These are phyloP conservation scores for Fomitiporia mediterranea DNA, from an alignment of 1,284 basidiomycete species.

Conservation along the genomic window DNA sequence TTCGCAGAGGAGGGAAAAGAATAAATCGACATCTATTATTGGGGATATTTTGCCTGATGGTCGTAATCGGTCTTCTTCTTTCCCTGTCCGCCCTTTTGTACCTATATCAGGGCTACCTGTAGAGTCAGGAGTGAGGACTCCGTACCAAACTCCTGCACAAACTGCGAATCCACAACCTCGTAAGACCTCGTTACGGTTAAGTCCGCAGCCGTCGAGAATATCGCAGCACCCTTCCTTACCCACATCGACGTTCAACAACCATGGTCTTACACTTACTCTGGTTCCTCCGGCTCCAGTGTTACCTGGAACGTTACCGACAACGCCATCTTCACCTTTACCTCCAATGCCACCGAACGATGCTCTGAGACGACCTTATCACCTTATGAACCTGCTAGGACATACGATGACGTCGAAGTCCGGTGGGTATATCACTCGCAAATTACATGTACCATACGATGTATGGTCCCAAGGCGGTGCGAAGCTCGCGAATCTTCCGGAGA, in stretches of 20 bases:
- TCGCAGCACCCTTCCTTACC: constrained; percentile 42
- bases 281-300: constrained; percentile 49
- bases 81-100: constrained; percentile 40
- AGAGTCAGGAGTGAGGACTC: constrained; percentile 34
- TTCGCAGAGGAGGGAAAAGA: constrained; percentile 49
- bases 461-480: constrained; percentile 90
- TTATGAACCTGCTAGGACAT: constrained; percentile 75
- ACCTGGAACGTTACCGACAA: constrained; percentile 56
- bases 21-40: constrained; percentile 36
- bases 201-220: constrained; percentile 44
- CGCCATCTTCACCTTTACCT: constrained; percentile 71
- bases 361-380: constrained; percentile 84
- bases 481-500: constrained; percentile 74
- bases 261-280: constrained; percentile 37
- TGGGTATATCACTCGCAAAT: constrained; percentile 80
- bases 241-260: constrained; percentile 25
- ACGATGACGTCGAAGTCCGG: constrained; percentile 84
- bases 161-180: constrained; percentile 34
- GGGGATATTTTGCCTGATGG: constrained; percentile 27
- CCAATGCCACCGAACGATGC: constrained; percentile 64
- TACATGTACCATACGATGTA: constrained; percentile 86
- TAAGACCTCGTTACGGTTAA: constrained; percentile 60
- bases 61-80: constrained; percentile 61
- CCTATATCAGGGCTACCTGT: constrained; percentile 28
- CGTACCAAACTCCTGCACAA: constrained; percentile 33